phyloP scores from a whole-genome alignment of 768 basidiomycete species.

The Kwoniella sp. region DNA sequence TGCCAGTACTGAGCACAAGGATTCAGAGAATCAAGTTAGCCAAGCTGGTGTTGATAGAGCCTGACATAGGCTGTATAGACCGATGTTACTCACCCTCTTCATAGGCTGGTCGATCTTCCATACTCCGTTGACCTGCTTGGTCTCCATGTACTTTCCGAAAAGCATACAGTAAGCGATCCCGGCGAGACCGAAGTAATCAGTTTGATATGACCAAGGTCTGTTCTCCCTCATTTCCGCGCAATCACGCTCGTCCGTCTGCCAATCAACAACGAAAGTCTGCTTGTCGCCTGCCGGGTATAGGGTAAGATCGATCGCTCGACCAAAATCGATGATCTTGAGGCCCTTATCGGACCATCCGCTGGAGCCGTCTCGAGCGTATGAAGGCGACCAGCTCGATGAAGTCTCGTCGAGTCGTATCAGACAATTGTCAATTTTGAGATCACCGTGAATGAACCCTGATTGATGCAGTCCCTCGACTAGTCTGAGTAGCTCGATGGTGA shows the following conservation, averaged over 20 bases:
- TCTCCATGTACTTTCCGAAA: constrained; percentile 93
- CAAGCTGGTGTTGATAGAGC: neutral
- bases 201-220: constrained; percentile 87
- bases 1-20: constrained; percentile 85
- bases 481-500: constrained; percentile 84
- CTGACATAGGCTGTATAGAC: neutral
- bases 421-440: constrained; percentile 99
- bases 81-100: constrained; percentile 47
- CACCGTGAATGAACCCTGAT: constrained; percentile 90
- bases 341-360: constrained; percentile 88
- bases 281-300: constrained; percentile 68
- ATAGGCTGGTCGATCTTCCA: constrained; percentile 42
- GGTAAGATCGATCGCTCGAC: constrained; percentile 84
- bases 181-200: constrained; percentile 95
- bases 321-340: constrained; percentile 93
- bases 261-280: constrained; percentile 83
- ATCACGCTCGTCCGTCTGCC: constrained; percentile 85
- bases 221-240: constrained; percentile 86
- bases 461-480: constrained; percentile 78
- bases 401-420: constrained; percentile 81
- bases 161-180: constrained; percentile 94
- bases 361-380: constrained; percentile 77
- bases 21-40: neutral
- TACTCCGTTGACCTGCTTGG: constrained; percentile 58
- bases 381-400: constrained; percentile 68